A percentile compares a stretch with the other conserved stretches of the same genome.
These are phyloP conservation scores for Ophiostoma piceae DNA, from an alignment of 2,329 filamentous ascomycete species.

Conservation along the genomic window DNA sequence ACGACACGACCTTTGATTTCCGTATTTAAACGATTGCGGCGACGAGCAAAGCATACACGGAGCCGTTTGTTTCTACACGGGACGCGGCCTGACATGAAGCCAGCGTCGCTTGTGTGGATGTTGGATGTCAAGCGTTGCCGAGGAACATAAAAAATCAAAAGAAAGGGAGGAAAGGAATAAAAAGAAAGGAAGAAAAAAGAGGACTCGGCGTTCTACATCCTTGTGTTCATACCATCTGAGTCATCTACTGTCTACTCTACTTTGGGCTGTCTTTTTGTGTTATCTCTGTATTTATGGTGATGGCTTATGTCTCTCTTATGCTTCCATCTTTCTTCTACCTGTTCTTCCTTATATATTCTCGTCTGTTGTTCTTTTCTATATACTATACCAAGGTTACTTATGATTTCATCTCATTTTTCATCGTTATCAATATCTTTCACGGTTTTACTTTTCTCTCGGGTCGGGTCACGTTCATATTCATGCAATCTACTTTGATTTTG, in stretches of 20 bases:
- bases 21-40: not conserved
- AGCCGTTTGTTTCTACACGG: not conserved
- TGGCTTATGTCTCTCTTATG: not conserved
- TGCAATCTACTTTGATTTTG: not conserved
- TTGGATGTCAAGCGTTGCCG: too few relatives aligned
- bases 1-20: conserved; percentile 13
- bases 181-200: not conserved
- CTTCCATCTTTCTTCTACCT: not conserved
- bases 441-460: not conserved
- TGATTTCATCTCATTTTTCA: not conserved
- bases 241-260: not conserved
- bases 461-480: not conserved
- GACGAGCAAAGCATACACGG: not conserved
- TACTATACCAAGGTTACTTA: conserved; percentile 13
- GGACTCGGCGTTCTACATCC: not conserved
- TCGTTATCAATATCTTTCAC: not conserved
- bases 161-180: not conserved
- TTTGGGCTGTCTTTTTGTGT: not conserved
- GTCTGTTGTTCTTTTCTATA: not conserved
- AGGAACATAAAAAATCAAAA: not conserved
- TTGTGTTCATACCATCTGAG: not conserved
- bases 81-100: not conserved
- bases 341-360: conserved; percentile 2
- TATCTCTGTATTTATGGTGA: not conserved
- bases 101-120: not conserved